A percentile compares a stretch with the other conserved stretches of the same genome.
Conservation (phyloP, 805 yeast genomes). For the Scheffersomyces amazonensis region DNA sequence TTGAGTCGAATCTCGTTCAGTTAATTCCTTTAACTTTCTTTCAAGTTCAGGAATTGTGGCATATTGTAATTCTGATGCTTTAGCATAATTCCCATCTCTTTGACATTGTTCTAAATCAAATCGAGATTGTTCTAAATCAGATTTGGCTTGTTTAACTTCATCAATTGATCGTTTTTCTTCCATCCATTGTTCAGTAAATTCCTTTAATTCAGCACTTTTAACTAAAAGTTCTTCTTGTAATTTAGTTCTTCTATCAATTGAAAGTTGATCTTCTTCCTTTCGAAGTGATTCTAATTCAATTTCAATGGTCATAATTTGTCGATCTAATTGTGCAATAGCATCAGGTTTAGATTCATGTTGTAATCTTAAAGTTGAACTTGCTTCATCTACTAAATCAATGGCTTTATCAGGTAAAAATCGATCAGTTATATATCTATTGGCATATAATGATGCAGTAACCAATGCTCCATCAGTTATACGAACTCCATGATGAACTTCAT, state of each 20-base stretch:
- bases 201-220: slow-evolving; percentile 62
- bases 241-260: slow-evolving; percentile 73
- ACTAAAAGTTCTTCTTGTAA: slow-evolving; percentile 63
- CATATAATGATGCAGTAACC: slow-evolving; percentile 88
- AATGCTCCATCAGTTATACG: slow-evolving; percentile 88
- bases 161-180: slow-evolving; percentile 75
- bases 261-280: slow-evolving; percentile 86
- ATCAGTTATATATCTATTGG: slow-evolving; percentile 88
- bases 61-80: slow-evolving; percentile 87
- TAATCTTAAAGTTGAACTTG: slow-evolving; percentile 88
- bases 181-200: slow-evolving; percentile 85
- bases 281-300: slow-evolving; percentile 92
- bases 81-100: slow-evolving; percentile 80
- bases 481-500: slow-evolving; percentile 98
- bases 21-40: slow-evolving; percentile 48
- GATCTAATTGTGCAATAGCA: slow-evolving; percentile 82
- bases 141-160: slow-evolving; percentile 72
- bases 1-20: slow-evolving; percentile 31
- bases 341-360: slow-evolving; percentile 98
- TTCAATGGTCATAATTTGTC: slow-evolving; percentile 88
- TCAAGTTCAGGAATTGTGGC: slow-evolving; percentile 81
- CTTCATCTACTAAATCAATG: slow-evolving; percentile 94
- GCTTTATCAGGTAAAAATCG: slow-evolving; percentile 94
- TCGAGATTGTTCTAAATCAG: slow-evolving; percentile 79
- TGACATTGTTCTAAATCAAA: slow-evolving; percentile 79